Conservation (phyloP, 2,329 filamentous ascomycete genomes). For the Penicillium paneum region DNA sequence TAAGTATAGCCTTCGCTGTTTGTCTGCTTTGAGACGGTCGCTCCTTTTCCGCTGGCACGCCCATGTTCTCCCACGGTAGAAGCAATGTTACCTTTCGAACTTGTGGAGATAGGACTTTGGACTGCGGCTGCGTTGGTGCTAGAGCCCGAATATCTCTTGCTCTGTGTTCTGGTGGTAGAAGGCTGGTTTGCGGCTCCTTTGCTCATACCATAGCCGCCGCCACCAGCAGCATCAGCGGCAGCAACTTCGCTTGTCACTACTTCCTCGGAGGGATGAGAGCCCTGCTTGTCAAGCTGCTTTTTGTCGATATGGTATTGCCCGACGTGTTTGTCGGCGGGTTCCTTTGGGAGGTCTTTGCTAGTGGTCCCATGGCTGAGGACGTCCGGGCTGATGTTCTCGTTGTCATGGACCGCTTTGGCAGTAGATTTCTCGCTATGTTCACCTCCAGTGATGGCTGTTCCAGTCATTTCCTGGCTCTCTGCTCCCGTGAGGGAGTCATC, state of each 20-base stretch:
- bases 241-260: slow-evolving; percentile 1
- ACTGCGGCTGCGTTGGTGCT: background rate
- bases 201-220: slow-evolving; percentile 5
- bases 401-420: slow-evolving; percentile 14
- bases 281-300: background rate
- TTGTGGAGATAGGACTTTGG: background rate
- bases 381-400: slow-evolving; percentile 10
- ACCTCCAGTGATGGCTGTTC: background rate
- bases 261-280: background rate
- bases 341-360: background rate
- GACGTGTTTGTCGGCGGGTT: background rate
- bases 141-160: background rate
- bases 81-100: background rate
- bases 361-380: slow-evolving; percentile 12
- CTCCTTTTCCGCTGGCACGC: background rate
- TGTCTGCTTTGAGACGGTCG: background rate
- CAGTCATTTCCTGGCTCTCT: background rate
- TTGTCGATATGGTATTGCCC: slow-evolving; percentile 3
- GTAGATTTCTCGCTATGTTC: background rate
- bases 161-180: background rate
- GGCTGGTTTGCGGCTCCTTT: background rate
- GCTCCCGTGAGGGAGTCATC: background rate
- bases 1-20: background rate
- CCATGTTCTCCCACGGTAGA: background rate
- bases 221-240: background rate